Conservation (phyloP, 2,329 filamentous ascomycete genomes). For the Fusarium xylarioides region DNA sequence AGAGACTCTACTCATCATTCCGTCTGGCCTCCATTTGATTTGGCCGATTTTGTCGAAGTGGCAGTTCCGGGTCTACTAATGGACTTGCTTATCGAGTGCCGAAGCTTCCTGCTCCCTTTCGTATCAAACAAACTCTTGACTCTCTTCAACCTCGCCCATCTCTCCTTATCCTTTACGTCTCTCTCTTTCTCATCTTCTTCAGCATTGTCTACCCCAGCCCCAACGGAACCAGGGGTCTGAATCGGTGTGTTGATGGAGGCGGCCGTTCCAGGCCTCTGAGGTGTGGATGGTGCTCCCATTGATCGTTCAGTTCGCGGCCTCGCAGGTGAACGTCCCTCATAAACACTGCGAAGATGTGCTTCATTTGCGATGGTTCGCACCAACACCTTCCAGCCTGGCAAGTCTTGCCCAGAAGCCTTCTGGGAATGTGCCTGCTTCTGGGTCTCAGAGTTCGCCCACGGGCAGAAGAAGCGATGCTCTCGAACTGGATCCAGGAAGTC, state of each 20-base stretch:
- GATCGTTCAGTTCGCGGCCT: conserved; percentile 19
- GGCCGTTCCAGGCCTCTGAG: conserved; percentile 28
- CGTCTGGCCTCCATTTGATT: conserved; percentile 31
- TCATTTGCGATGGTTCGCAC: conserved; percentile 67
- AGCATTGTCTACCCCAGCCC: conserved; percentile 13
- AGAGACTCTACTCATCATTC: conserved; percentile 5
- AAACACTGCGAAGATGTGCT: conserved; percentile 58
- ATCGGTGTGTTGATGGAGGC: conserved; percentile 29
- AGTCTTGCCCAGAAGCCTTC: conserved; percentile 48
- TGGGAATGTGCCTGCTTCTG: conserved; percentile 59
- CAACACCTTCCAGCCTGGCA: conserved; percentile 65
- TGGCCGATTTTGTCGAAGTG: conserved; percentile 46
- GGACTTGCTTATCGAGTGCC: conserved; percentile 50
- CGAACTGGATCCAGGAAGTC: conserved; percentile 72
- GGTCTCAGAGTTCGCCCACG: conserved; percentile 74
- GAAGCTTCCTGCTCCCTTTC: conserved; percentile 66
- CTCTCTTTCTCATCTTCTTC: conserved; percentile 56
- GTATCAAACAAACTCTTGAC: conserved; percentile 77
- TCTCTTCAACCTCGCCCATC: conserved; percentile 75
- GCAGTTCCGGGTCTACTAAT: conserved; percentile 53
- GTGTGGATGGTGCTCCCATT: conserved; percentile 33
- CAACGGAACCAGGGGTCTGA: conserved; percentile 13
- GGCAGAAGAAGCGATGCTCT: conserved; percentile 85
- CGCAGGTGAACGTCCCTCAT: conserved; percentile 44
- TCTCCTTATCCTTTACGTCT: conserved; percentile 72